Evolutionary conservation across 1,139 yeast species (phyloP), one percentile per base, ranked within the genome.

Genomic region (Saccharomycopsis hybrid): DNA sequence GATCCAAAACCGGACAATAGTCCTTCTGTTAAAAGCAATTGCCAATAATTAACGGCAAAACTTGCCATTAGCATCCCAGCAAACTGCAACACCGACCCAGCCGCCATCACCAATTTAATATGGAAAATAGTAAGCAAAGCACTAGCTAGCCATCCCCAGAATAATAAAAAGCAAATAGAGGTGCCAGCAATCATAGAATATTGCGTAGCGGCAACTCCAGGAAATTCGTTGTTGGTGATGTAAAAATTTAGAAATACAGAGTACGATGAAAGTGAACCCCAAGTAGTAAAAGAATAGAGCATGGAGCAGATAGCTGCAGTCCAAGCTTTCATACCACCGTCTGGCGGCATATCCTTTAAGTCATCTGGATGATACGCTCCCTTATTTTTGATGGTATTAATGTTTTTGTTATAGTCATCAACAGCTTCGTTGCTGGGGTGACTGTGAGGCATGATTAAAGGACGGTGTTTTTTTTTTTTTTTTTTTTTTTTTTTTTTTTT

Each of bases 251-350:
- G 65, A 58, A 78, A 83, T 2, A 85, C 83, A 46, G 92, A 90
- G 59, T 74, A 85, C 0, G 79, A 76, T 3, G 86, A 77, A 59
- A 81, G 82, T 44, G 81, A 70, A 27, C 95, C 95, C 95, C 95
- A 85, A 0, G 89, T 76, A 31, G 78, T 67, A 55, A 80, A 73
- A 58, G 76, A 74, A 43, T 79, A 70, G 27, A 74, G 59, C 62
- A 76, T 69, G 0, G 77, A 76, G 57, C 83, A 75, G 2, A 74
- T 49, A 0, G 82, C 79, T 48, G 81, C 73, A 4, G 81, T 76
- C 89, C 92, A 85, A 1, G 53, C 53, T 27, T 87, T 88, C 56
- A 76, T 76, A 0, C 86, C 86, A 29, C 79, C 78, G 63, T 84
- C 90, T 1, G 83, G 80, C 1, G 82, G 84, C 39, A 70, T 66